A percentile compares a stretch with the other conserved stretches of the same genome.
phyloP scores from a whole-genome alignment of 1,139 yeast species.

The Diutina siamensis region DNA sequence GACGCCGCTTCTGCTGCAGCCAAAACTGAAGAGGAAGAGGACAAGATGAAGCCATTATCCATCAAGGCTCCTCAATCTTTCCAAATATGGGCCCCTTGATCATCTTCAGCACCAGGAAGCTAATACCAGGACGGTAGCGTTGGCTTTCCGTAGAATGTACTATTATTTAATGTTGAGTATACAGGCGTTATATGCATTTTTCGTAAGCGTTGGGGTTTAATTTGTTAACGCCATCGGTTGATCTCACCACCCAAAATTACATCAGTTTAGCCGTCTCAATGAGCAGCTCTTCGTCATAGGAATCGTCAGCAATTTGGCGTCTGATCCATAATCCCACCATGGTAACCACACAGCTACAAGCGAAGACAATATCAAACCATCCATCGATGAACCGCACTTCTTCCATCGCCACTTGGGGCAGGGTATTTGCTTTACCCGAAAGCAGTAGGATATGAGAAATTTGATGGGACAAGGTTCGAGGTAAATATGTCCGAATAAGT shows the following conservation, averaged over 20 bases:
- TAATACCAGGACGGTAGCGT: neutral
- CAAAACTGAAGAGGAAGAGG: constrained; percentile 14
- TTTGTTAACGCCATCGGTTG: neutral
- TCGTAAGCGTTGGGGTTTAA: neutral
- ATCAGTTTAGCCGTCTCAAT: constrained; percentile 4
- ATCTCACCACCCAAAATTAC: neutral
- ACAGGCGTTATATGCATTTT: neutral
- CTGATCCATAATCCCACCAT: constrained; percentile 2
- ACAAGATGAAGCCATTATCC: constrained; percentile 52
- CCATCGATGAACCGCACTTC: constrained; percentile 57
- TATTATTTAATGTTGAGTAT: neutral
- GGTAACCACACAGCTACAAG: constrained; percentile 43
- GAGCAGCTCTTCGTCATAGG: constrained; percentile 3
- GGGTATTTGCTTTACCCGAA: constrained; percentile 16
- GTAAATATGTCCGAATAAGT: constrained; percentile 63
- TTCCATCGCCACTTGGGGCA: constrained; percentile 12
- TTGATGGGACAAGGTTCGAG: constrained; percentile 42
- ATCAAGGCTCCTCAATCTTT: constrained; percentile 74
- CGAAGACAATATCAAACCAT: constrained; percentile 74
- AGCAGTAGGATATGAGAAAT: constrained; percentile 35
- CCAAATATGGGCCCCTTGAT: constrained; percentile 69
- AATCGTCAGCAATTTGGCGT: neutral
- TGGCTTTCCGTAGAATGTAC: neutral
- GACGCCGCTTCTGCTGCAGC: constrained; percentile 10
- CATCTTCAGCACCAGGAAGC: neutral